Base-by-base conservation (phyloP, 2,329 filamentous ascomycete genomes). In the Polychaeton citri region DNA sequence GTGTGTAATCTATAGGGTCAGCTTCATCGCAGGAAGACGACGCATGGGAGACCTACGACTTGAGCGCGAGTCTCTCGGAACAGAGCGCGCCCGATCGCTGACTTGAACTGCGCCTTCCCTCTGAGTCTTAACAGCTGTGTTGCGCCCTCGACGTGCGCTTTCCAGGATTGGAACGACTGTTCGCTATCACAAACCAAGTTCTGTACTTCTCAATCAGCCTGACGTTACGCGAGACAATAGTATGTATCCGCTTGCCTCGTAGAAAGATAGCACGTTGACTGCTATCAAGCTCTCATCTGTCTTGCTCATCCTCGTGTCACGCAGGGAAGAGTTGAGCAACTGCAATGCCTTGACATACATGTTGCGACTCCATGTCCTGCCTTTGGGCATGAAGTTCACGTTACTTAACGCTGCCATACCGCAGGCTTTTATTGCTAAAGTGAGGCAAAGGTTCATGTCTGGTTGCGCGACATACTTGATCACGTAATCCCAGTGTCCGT, bases 81-180 rank as follows among this genome's bases (percentile, higher is more conserved):
- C 3, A 55, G 41, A 33, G 43, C 41, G 2, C 50, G 41, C 2
- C 51, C 51, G 12, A 41, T 33, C 1, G 26, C 7, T 7, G 44
- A 43, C 17, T 47, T 39, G 36, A 60, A 53, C 30, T 54, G 52
- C 3, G 36, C 36, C 18, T 43, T 45, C 8, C 52, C 52, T 13
- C 58, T 50, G 13, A 58, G n/a, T 34, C 50, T 50, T 16, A 59
- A 43, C 7, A 61, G 43, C 21, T 57, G 51, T 16, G 55, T 48
- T 10, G 56, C 52, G 19, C 57, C 58, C 19, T 45, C 47, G 26
- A 59, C 54, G 38, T 61, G 57, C 19, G 55, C 56, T 48, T 57
- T 59, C 57, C 55, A 60, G 5, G 54, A 54, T 17, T 52, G 38
- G 24, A 55, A 49, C 13, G 48, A 52, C 21, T 50, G 43, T 19